These are phyloP conservation scores for Cylindrodendrum hubeiense DNA, from an alignment of 2,329 filamentous ascomycete species.

Conservation along the genomic window DNA sequence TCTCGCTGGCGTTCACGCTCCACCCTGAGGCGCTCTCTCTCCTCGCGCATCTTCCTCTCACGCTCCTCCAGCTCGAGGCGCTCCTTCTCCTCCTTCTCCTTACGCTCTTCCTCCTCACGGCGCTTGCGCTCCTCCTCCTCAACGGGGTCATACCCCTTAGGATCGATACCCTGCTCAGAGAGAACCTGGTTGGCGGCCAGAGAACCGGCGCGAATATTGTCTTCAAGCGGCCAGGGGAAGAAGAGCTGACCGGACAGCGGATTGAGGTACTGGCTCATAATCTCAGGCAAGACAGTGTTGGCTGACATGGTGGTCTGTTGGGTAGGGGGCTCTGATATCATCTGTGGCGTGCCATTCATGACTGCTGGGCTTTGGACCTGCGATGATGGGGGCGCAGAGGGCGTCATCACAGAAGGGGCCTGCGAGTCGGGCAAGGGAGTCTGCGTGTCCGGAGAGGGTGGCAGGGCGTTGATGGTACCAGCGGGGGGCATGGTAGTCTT, in stretches of 20 bases:
- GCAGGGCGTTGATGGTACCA: constrained; percentile 57
- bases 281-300: constrained; percentile 61
- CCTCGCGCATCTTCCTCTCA: constrained; percentile 55
- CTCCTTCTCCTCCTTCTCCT: constrained; percentile 61
- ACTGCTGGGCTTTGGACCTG: constrained; percentile 51
- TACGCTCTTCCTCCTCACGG: constrained; percentile 63
- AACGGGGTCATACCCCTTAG: constrained; percentile 69
- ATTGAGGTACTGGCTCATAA: constrained; percentile 65
- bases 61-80: constrained; percentile 59
- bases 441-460: constrained; percentile 46
- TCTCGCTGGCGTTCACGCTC: constrained; percentile 59
- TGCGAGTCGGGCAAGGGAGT: constrained; percentile 49
- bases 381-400: constrained; percentile 48
- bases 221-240: constrained; percentile 81
- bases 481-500: constrained; percentile 82
- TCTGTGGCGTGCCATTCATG: constrained; percentile 48
- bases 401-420: constrained; percentile 47
- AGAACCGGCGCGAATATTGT: constrained; percentile 76
- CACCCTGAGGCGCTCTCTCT: constrained; percentile 53
- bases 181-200: constrained; percentile 74
- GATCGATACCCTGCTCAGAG: constrained; percentile 72
- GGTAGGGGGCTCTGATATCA: constrained; percentile 46
- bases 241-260: constrained; percentile 71
- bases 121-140: constrained; percentile 65
- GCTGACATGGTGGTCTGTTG: constrained; percentile 49